Evolutionary conservation across 176 grass and related monocot genomes (phyloP).

Genomic region (Dendrocalamus sinicus): DNA sequence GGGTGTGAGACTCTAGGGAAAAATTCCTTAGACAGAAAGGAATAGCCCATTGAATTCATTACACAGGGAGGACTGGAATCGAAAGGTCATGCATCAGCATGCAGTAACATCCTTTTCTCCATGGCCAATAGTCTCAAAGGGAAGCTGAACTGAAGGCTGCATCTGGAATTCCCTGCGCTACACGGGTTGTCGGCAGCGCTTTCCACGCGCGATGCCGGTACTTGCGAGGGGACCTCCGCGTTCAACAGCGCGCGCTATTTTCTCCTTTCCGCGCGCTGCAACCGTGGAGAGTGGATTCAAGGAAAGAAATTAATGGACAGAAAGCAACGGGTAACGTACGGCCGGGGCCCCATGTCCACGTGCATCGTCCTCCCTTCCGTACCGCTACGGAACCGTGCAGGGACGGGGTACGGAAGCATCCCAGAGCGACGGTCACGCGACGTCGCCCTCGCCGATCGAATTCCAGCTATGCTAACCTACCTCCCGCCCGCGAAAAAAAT

Average conservation of each 20-base stretch:
- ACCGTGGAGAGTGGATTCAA: background rate
- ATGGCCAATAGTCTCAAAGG: background rate
- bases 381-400: slow-evolving; percentile 64
- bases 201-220: background rate
- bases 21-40: background rate
- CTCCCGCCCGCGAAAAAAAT: no score
- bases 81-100: background rate
- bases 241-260: background rate
- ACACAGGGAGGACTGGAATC: background rate
- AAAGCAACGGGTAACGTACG: slow-evolving; percentile 35
- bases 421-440: slow-evolving; percentile 38
- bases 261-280: background rate
- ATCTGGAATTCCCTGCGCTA: background rate
- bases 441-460: background rate
- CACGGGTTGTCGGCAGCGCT: slow-evolving; percentile 14
- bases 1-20: background rate
- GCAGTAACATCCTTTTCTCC: background rate
- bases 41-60: background rate
- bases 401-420: slow-evolving; percentile 51
- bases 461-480: slow-evolving; percentile 24
- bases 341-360: slow-evolving; percentile 29
- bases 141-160: background rate
- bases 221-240: background rate
- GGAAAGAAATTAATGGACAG: background rate
- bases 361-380: slow-evolving; percentile 7